A percentile compares a stretch with the other conserved stretches of the same genome.
Evolutionary conservation across 495 filamentous ascomycete genomes (phyloP).

Genomic region (Venustampulla echinocandica): DNA sequence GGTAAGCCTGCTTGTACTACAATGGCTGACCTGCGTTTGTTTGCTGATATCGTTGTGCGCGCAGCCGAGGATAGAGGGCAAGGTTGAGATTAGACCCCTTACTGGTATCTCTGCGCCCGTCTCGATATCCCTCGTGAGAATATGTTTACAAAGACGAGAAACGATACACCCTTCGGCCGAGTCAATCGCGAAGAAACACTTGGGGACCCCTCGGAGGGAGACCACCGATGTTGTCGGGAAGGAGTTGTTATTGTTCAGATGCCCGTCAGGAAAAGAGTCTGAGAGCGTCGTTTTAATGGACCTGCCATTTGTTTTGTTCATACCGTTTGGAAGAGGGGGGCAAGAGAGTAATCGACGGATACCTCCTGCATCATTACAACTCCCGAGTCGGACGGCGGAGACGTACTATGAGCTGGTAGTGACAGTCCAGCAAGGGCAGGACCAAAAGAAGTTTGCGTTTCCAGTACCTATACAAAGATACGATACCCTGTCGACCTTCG

Average conservation of each 20-base stretch:
- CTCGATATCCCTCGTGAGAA: conserved; percentile 84
- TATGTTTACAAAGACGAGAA: conserved; percentile 86
- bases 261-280: conserved; percentile 68
- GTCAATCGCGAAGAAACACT: conserved; percentile 81
- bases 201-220: conserved; percentile 88
- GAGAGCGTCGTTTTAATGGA: conserved; percentile 96
- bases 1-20: conserved; percentile 45
- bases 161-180: conserved; percentile 95
- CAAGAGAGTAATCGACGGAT: conserved; percentile 82
- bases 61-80: conserved; percentile 92
- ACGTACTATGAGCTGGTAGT: conserved; percentile 96
- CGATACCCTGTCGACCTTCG: conserved; percentile 94
- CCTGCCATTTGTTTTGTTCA: conserved; percentile 92
- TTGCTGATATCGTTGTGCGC: conserved; percentile 9
- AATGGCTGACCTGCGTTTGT: conserved; percentile 16
- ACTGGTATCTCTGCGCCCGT: conserved; percentile 80
- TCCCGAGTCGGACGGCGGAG: conserved; percentile 85
- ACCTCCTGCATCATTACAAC: conserved; percentile 84
- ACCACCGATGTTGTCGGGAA: conserved; percentile 88
- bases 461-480: conserved; percentile 87
- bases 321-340: conserved; percentile 84
- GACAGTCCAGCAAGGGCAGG: conserved; percentile 81
- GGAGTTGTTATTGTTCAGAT: conserved; percentile 86
- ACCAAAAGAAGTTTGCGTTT: conserved; percentile 83
- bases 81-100: conserved; percentile 89